Conservation (phyloP, 2,329 filamentous ascomycete genomes). For the Exserohilum rostratum region DNA sequence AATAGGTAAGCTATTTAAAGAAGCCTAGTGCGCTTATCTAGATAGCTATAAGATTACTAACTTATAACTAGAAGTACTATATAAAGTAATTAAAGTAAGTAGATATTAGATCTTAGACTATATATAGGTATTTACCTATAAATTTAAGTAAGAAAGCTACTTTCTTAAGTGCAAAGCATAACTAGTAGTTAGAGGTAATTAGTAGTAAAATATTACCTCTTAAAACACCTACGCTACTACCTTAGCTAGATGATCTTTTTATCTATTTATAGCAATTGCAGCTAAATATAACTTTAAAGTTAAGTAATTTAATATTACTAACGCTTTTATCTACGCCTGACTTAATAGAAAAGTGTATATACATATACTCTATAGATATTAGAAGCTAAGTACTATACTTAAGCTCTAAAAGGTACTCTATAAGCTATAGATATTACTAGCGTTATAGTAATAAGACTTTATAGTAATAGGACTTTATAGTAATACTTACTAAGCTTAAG, state of each 20-base stretch:
- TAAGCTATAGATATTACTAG: neutral
- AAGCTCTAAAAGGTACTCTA: neutral
- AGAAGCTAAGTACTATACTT: neutral
- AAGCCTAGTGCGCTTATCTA: neutral
- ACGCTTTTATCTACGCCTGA: conserved; percentile 24
- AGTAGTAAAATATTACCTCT: conserved; percentile 12
- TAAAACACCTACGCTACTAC: conserved; percentile 4
- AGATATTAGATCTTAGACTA: conserved; percentile 9
- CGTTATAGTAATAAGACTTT: neutral
- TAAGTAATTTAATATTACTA: conserved; percentile 23
- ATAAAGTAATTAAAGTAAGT: neutral
- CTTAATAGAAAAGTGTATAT: conserved; percentile 11
- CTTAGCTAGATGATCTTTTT: conserved; percentile 6
- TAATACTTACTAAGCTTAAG: neutral
- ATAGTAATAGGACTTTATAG: neutral
- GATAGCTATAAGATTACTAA: neutral
- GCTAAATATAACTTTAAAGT: conserved; percentile 24
- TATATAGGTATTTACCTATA: conserved; percentile 15
- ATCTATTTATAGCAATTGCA: conserved; percentile 23
- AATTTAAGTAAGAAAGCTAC: conserved; percentile 9
- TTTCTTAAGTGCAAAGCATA: conserved; percentile 18
- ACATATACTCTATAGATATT: neutral
- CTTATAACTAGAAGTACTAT: neutral
- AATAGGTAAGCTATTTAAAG: neutral
- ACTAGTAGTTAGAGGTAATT: conserved; percentile 18